phyloP scores from a whole-genome alignment of 805 yeast species.

The Candida awuae region DNA sequence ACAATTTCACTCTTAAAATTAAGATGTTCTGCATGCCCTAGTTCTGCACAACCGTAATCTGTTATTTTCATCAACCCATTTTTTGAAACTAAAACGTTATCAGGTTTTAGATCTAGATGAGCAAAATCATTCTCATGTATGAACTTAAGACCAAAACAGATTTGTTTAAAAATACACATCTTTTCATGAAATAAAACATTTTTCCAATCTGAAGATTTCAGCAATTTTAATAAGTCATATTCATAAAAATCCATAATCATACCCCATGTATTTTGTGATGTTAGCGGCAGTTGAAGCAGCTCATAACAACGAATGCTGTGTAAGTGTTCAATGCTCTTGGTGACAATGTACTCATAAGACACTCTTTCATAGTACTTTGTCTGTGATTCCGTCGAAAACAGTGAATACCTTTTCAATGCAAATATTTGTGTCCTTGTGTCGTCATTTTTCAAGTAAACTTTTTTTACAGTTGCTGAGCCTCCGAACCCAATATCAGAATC shows the following conservation, averaged over 20 bases:
- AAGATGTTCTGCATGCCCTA: conserved; percentile 47
- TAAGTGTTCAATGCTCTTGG: conserved; percentile 43
- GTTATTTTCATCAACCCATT: conserved; percentile 60
- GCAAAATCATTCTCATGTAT: conserved; percentile 61
- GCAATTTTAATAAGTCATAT: conserved; percentile 53
- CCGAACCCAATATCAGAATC: conserved; percentile 53
- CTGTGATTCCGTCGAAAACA: conserved; percentile 38
- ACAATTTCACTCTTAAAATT: conserved; percentile 38
- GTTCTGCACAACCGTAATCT: conserved; percentile 70
- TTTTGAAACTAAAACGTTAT: conserved; percentile 52
- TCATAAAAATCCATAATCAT: conserved; percentile 56
- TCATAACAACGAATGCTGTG: conserved; percentile 54
- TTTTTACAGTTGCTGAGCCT: conserved; percentile 61
- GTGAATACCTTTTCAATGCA: conserved; percentile 59
- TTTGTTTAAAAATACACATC: conserved; percentile 62
- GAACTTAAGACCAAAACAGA: conserved; percentile 51
- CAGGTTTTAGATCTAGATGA: conserved; percentile 71
- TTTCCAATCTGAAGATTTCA: conserved; percentile 55
- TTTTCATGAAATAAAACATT: conserved; percentile 40
- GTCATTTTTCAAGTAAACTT: conserved; percentile 29
- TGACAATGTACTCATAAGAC: conserved; percentile 53
- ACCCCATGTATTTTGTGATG: conserved; percentile 68
- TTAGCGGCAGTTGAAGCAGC: conserved; percentile 49
- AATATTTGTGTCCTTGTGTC: conserved; percentile 33
- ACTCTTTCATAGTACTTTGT: conserved; percentile 60